Percentiles rank a stretch among this genome's conserved stretches.
Evolutionary conservation across 2,329 filamentous ascomycete genomes (phyloP).

Genomic region (Verticillium nonalfalfae): DNA sequence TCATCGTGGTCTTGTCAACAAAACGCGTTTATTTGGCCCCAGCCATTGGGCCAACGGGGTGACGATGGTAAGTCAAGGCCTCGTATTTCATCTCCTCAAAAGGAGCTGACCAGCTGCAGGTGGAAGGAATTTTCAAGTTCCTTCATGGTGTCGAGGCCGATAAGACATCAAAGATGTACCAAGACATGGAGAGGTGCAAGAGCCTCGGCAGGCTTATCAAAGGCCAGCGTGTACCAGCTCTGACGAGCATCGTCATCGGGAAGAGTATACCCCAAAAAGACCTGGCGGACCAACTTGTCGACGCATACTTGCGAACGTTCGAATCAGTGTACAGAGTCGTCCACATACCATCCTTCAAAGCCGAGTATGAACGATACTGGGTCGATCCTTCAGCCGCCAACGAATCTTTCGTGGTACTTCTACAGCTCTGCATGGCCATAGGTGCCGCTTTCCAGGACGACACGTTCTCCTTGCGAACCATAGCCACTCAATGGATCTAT

Average conservation of each 20-base stretch:
- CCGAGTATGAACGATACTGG: conserved; percentile 47
- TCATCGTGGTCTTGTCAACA: conserved; percentile 27
- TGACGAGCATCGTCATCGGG: conserved; percentile 30
- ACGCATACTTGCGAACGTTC: conserved; percentile 47
- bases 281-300: conserved; percentile 43
- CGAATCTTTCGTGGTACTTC: conserved; percentile 40
- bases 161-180: conserved; percentile 21
- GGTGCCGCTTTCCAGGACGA: conserved; percentile 42
- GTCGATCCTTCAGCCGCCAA: conserved; percentile 30
- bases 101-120: conserved; percentile 8
- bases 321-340: conserved; percentile 52
- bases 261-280: conserved; percentile 27
- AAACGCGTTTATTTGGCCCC: conserved; percentile 38
- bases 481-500: conserved; percentile 42
- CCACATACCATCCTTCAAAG: conserved; percentile 49
- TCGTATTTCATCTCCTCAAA: neutral
- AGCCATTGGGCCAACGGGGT: conserved; percentile 42
- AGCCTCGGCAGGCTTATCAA: conserved; percentile 33
- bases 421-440: conserved; percentile 48
- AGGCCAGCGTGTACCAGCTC: conserved; percentile 24
- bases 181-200: conserved; percentile 31
- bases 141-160: conserved; percentile 15
- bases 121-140: conserved; percentile 15
- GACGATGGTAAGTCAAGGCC: neutral
- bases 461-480: conserved; percentile 30